Percentiles rank a stretch among this genome's conserved stretches.
Conservation (phyloP, 116 monocot species). For the Iris pallida region DNA sequence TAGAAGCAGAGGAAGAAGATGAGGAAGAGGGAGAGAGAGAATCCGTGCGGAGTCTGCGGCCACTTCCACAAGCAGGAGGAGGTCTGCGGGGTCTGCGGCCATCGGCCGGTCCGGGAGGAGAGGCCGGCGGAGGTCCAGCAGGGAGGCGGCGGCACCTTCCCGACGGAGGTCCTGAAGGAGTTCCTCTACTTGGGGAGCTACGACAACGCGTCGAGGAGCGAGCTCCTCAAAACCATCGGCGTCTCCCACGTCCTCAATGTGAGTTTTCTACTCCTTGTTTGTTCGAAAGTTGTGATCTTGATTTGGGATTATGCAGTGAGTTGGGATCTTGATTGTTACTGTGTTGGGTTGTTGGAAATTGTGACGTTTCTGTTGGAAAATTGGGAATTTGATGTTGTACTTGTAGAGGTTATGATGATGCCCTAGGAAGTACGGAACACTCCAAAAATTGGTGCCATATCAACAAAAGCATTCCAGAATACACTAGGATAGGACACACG, state of each 20-base stretch:
- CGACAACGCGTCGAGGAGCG: conserved; percentile 88
- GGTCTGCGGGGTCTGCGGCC: conserved; percentile 90
- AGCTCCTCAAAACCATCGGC: conserved; percentile 81
- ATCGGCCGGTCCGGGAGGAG: conserved; percentile 38
- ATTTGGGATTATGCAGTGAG: too few relatives aligned
- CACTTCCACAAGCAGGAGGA: conserved; percentile 93
- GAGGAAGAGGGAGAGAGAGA: conserved; percentile 97
- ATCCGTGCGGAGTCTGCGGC: conserved; percentile 87
- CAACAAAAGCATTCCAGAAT: too few relatives aligned
- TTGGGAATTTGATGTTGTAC: too few relatives aligned
- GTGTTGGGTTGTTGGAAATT: too few relatives aligned
- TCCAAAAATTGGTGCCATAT: too few relatives aligned
- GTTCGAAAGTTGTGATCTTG: neutral
- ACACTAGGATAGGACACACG: too few relatives aligned
- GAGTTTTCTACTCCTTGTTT: conserved; percentile 4
- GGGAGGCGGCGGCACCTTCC: conserved; percentile 60
- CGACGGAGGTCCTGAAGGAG: conserved; percentile 70
- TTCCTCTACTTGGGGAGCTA: conserved; percentile 91
- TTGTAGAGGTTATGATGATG: too few relatives aligned
- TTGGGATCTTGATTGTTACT: too few relatives aligned
- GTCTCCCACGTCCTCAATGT: conserved; percentile 89
- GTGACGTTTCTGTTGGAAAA: too few relatives aligned
- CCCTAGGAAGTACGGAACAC: too few relatives aligned
- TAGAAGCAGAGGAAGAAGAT: conserved; percentile 15
- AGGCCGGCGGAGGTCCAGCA: conserved; percentile 19